A percentile compares a stretch with the other conserved stretches of the same genome.
Conservation (phyloP, 176 grass and related monocot genomes). For the Ensete glaucum region DNA sequence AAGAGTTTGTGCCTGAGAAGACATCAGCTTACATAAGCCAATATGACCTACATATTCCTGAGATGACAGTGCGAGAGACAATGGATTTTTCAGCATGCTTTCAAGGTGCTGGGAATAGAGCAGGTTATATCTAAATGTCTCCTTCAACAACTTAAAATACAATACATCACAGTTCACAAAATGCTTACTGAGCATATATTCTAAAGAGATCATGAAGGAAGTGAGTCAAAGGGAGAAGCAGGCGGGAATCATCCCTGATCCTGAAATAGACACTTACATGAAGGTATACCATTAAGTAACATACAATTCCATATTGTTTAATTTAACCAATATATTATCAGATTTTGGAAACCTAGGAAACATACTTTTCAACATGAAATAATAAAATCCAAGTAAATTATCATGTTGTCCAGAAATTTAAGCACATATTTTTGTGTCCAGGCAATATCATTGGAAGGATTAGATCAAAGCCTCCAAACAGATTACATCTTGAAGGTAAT, state of each 20-base stretch:
- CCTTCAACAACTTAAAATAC: not conserved
- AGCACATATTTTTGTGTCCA: constrained; percentile 16
- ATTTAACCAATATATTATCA: not conserved
- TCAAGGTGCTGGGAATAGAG: constrained; percentile 50
- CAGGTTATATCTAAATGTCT: constrained; percentile 21
- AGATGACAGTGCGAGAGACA: constrained; percentile 60
- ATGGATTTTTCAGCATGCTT: constrained; percentile 55
- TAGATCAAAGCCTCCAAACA: constrained; percentile 67
- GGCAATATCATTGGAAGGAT: constrained; percentile 54
- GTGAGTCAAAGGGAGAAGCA: constrained; percentile 62
- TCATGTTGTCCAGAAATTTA: not conserved
- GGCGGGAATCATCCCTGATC: constrained; percentile 50
- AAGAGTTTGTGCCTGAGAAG: constrained; percentile 49
- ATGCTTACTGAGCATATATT: constrained; percentile 18
- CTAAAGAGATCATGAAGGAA: constrained; percentile 47
- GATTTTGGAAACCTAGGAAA: not conserved
- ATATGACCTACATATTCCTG: constrained; percentile 43
- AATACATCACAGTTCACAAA: not conserved
- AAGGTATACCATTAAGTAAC: constrained; percentile 32
- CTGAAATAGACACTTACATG: constrained; percentile 65
- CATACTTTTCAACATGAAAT: not conserved
- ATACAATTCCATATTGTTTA: not conserved
- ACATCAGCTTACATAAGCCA: constrained; percentile 57
- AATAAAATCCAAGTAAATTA: not conserved
- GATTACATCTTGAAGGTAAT: constrained; percentile 85